Evolutionary conservation across 805 yeast genomes (phyloP).

Genomic region (Torulaspora quercuum): DNA sequence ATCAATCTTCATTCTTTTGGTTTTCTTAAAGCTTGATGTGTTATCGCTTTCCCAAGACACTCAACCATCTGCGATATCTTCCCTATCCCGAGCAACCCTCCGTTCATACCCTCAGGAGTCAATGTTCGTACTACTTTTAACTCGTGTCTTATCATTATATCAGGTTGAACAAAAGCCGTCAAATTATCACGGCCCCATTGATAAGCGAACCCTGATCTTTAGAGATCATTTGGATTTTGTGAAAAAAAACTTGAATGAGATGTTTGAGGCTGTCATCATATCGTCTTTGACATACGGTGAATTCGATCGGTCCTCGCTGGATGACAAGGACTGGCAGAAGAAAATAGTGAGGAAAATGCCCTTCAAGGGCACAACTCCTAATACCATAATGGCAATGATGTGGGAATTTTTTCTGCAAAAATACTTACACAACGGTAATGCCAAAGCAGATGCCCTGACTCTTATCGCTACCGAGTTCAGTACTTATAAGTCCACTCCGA

Average conservation of each 20-base stretch:
- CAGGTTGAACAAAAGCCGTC: constrained; percentile 49
- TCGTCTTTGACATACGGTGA: constrained; percentile 55
- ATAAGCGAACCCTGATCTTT: constrained; percentile 61
- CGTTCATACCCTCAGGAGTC: constrained; percentile 42
- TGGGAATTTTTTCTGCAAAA: constrained; percentile 37
- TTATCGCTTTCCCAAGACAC: constrained; percentile 38
- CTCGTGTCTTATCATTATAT: constrained; percentile 49
- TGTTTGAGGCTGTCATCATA: constrained; percentile 50
- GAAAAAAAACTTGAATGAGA: constrained; percentile 47
- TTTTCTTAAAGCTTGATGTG: constrained; percentile 46
- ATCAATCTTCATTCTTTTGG: constrained; percentile 45
- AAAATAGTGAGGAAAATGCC: constrained; percentile 56
- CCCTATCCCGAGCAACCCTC: constrained; percentile 39
- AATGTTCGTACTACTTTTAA: constrained; percentile 40
- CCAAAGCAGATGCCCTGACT: constrained; percentile 32
- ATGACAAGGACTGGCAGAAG: constrained; percentile 54
- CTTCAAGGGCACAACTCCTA: constrained; percentile 53
- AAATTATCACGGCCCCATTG: constrained; percentile 66
- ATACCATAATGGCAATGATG: constrained; percentile 53
- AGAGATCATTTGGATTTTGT: constrained; percentile 60
- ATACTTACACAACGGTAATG: constrained; percentile 35
- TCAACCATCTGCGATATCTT: constrained; percentile 31
- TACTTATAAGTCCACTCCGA: constrained; percentile 30
- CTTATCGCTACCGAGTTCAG: constrained; percentile 31
- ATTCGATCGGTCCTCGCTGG: constrained; percentile 49